These are phyloP conservation scores for Baorangia bicolor DNA, from an alignment of 768 basidiomycete genomes.

Conservation along the genomic window DNA sequence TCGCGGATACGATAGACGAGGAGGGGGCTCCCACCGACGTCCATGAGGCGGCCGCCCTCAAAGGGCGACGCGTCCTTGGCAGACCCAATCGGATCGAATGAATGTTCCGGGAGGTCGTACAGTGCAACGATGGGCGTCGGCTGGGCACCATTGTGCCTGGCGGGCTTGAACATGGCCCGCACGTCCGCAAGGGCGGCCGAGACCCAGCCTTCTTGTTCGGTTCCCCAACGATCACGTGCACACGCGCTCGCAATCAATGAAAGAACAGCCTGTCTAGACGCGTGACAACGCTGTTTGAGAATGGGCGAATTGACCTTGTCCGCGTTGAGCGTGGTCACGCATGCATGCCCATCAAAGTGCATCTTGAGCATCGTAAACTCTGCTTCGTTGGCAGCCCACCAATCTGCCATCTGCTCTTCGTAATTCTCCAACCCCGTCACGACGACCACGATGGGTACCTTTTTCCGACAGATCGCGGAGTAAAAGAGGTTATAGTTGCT, in stretches of 20 bases:
- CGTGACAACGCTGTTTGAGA: constrained; percentile 28
- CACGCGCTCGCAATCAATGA: constrained; percentile 19
- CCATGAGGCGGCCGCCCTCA: constrained; percentile 22
- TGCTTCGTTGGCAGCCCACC: constrained; percentile 35
- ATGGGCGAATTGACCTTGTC: constrained; percentile 30
- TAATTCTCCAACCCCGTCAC: constrained; percentile 41
- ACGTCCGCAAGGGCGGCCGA: constrained; percentile 22
- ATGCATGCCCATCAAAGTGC: constrained; percentile 37
- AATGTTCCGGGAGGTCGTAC: constrained; percentile 21
- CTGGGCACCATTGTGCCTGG: constrained; percentile 1
- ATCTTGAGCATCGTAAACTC: constrained; percentile 31
- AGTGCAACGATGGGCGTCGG: constrained; percentile 21
- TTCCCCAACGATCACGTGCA: constrained; percentile 25
- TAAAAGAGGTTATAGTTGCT: constrained; percentile 40
- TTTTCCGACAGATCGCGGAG: constrained; percentile 34
- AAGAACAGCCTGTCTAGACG: constrained; percentile 24
- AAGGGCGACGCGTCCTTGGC: constrained; percentile 17
- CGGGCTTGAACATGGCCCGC: constrained; percentile 22
- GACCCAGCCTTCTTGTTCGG: constrained; percentile 21
- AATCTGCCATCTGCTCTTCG: constrained; percentile 27
- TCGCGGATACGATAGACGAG: constrained; percentile 23
- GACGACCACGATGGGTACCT: constrained; percentile 37
- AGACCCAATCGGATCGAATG: constrained; percentile 1
- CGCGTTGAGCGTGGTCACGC: constrained; percentile 37
- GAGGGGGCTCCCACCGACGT: constrained; percentile 14